Evolutionary conservation across 208 protist genomes (phyloP).

Genomic region (Trypanosoma avium): DNA sequence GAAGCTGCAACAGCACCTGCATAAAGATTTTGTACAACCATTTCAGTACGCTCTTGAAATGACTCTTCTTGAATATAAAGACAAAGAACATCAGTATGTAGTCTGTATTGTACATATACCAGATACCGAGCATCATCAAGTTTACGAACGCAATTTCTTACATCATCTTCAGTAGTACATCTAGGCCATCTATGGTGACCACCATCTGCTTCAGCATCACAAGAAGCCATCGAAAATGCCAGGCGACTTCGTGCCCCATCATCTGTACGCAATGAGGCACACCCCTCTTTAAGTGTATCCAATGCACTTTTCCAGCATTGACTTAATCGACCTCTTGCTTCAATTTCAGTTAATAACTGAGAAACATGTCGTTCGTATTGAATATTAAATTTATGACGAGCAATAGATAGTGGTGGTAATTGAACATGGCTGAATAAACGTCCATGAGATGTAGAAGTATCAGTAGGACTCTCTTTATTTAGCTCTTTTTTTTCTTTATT

Average conservation of each 20-base stretch:
- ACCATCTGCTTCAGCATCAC: constrained; percentile 69
- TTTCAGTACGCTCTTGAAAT: constrained; percentile 87
- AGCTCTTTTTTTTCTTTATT: too few relatives aligned
- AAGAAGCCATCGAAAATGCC: constrained; percentile 74
- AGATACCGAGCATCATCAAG: constrained; percentile 68
- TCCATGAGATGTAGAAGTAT: not conserved
- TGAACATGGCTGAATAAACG: not conserved
- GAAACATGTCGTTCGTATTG: not conserved
- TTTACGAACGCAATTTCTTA: constrained; percentile 43
- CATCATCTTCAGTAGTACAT: constrained; percentile 8
- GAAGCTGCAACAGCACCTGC: constrained; percentile 34
- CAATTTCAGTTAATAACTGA: constrained; percentile 44
- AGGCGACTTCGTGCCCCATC: constrained; percentile 65
- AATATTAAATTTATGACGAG: not conserved
- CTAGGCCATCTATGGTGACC: constrained; percentile 34
- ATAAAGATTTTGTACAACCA: constrained; percentile 57
- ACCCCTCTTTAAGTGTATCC: constrained; percentile 41
- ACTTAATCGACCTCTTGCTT: constrained; percentile 49
- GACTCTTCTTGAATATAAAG: constrained; percentile 81
- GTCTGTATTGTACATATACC: constrained; percentile 83
- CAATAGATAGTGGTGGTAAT: not conserved
- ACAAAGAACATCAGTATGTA: constrained; percentile 83
- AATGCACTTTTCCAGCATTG: constrained; percentile 78
- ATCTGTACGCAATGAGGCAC: constrained; percentile 40
- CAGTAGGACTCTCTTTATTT: too few relatives aligned